Percentiles rank a stretch among this genome's conserved stretches.
These are phyloP conservation scores for Trypanosoma theileri DNA, from an alignment of 208 protist genomes.

Conservation along the genomic window DNA sequence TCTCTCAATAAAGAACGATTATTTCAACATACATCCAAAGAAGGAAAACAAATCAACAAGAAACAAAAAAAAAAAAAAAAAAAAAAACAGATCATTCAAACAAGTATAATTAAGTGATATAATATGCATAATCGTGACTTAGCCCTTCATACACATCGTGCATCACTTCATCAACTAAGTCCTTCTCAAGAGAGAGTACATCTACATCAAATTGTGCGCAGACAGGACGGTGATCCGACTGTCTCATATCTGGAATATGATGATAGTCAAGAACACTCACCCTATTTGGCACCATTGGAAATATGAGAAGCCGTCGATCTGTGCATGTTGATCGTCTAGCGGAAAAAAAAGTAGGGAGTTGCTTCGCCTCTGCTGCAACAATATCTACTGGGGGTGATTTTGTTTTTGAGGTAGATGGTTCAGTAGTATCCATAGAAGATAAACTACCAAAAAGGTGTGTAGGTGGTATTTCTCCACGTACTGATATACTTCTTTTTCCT, in stretches of 20 bases:
- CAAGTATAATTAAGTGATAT: neutral
- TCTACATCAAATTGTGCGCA: constrained; percentile 66
- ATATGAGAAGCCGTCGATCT: constrained; percentile 22
- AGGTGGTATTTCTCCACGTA: no score
- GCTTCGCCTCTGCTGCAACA: constrained; percentile 24
- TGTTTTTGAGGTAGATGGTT: neutral
- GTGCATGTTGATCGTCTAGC: constrained; percentile 33
- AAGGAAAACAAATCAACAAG: constrained; percentile 11
- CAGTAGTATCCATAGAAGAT: neutral
- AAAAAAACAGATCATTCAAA: neutral
- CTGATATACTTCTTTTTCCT: no score
- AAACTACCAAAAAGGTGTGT: neutral
- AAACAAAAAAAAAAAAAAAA: constrained; percentile 4
- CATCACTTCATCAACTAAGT: constrained; percentile 41
- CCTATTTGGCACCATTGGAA: constrained; percentile 57
- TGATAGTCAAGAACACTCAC: constrained; percentile 50
- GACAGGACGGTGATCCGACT: constrained; percentile 78
- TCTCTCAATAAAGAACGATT: no score
- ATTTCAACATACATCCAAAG: neutral
- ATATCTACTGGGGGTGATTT: neutral
- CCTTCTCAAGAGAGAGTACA: constrained; percentile 42
- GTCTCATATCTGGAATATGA: constrained; percentile 38
- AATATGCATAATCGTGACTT: neutral
- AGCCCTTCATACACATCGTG: neutral
- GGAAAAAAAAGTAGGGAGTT: constrained; percentile 24